Percentiles rank a stretch among this genome's conserved stretches.
These are phyloP conservation scores for Scutellaria minor DNA, from an alignment of 257 asterid species.

Conservation along the genomic window DNA sequence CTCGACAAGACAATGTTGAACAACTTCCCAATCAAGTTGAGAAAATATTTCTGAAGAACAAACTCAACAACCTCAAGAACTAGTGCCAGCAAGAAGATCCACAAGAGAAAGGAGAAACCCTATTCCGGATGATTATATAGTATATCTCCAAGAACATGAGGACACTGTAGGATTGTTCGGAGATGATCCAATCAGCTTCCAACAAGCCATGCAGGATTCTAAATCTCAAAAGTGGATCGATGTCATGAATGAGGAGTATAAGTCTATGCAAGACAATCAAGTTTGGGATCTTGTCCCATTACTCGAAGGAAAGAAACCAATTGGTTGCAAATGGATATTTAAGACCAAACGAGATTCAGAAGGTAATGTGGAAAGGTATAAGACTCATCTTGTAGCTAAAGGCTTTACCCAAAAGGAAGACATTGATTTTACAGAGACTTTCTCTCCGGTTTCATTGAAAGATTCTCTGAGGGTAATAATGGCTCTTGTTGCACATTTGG, in stretches of 20 bases:
- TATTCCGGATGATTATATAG: background rate
- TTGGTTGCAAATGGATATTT: constrained; percentile 8
- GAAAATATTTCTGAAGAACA: background rate
- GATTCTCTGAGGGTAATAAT: constrained; percentile 3
- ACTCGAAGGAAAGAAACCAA: background rate
- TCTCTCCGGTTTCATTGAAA: background rate
- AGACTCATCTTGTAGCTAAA: constrained; percentile 5
- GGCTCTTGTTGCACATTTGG: background rate
- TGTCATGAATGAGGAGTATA: too few species aligned
- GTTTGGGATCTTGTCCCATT: too few species aligned
- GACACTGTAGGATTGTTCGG: background rate
- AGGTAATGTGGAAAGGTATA: background rate
- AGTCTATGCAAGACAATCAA: too few species aligned
- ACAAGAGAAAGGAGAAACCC: background rate
- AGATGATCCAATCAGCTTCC: background rate
- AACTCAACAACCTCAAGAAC: background rate
- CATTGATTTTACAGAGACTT: too few species aligned
- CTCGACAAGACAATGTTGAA: too few species aligned
- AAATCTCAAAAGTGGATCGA: too few species aligned
- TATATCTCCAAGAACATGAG: constrained; percentile 6
- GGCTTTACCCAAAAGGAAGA: background rate
- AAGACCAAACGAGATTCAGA: background rate
- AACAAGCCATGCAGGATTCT: too few species aligned
- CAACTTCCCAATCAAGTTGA: background rate
- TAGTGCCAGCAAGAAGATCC: background rate